A percentile compares a stretch with the other conserved stretches of the same genome.
These are phyloP conservation scores for Schizothecium vesticola DNA, from an alignment of 495 filamentous ascomycete species.

Conservation along the genomic window DNA sequence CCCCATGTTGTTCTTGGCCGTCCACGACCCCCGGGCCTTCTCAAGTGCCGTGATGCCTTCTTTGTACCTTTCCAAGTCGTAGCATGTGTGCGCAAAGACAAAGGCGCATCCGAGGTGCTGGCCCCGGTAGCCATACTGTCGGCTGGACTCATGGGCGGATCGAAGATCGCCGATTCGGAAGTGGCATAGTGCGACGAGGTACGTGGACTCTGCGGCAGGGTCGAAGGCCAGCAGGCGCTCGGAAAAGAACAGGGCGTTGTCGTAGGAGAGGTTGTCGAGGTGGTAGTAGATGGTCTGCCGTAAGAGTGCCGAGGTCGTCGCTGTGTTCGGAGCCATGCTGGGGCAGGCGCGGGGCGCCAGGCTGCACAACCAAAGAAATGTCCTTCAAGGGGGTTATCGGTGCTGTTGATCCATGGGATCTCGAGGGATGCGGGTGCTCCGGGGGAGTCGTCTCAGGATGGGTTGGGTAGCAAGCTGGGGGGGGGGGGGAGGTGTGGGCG, in stretches of 20 bases:
- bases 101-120: constrained; percentile 83
- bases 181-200: constrained; percentile 79
- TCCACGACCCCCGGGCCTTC: constrained; percentile 64
- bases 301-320: constrained; percentile 66
- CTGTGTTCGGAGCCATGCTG: constrained; percentile 64
- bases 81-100: constrained; percentile 82
- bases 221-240: constrained; percentile 82
- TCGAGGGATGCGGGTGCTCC: not conserved
- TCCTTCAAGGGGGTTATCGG: constrained; percentile 19
- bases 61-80: constrained; percentile 67
- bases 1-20: constrained; percentile 64
- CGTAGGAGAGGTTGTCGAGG: constrained; percentile 80
- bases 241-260: constrained; percentile 88
- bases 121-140: constrained; percentile 55
- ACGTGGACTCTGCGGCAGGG: constrained; percentile 69
- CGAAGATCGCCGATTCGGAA: constrained; percentile 69
- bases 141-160: constrained; percentile 63
- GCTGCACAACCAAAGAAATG: constrained; percentile 18
- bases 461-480: not conserved
- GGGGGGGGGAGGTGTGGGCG: not conserved
- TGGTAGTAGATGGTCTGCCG: constrained; percentile 85
- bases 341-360: constrained; percentile 13
- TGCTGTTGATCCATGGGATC: constrained; percentile 26
- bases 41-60: constrained; percentile 81
- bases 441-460: not conserved